Percentiles rank a stretch among this genome's conserved stretches.
Conservation (phyloP, 208 protist species). For the Acanthamoeba polyphaga region DNA sequence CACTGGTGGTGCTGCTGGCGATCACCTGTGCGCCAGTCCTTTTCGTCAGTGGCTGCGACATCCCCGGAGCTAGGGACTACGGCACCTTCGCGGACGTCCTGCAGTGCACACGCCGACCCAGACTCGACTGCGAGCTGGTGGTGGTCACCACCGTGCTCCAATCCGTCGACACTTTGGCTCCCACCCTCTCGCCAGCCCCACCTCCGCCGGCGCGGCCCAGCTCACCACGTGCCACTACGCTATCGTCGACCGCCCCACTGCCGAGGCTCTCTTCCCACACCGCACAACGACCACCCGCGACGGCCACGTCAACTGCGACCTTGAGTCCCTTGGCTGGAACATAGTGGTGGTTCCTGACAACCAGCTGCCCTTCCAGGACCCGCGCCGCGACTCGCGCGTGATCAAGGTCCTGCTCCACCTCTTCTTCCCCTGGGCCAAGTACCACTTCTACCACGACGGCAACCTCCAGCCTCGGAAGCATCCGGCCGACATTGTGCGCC, state of each 20-base stretch:
- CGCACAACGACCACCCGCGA: not conserved
- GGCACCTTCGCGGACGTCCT: not conserved
- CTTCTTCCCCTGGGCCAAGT: not conserved
- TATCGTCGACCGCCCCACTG: not conserved
- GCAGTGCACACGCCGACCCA: not conserved
- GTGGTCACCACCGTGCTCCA: not conserved
- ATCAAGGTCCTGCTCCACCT: not conserved
- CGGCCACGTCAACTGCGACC: not conserved
- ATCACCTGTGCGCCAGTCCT: not conserved
- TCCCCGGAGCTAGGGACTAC: not conserved
- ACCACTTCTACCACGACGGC: not conserved
- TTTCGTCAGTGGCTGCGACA: not conserved
- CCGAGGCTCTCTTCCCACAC: not conserved
- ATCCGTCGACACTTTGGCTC: not conserved
- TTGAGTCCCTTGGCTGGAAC: not conserved
- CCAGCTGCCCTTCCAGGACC: not conserved
- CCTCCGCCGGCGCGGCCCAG: not conserved
- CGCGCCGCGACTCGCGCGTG: not conserved
- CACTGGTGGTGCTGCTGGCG: no score
- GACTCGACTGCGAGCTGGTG: not conserved
- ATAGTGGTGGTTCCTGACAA: not conserved
- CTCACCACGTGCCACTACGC: slow-evolving; percentile 2
- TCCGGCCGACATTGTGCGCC: not conserved
- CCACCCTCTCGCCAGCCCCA: not conserved
- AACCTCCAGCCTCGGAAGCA: not conserved